Base-by-base conservation (phyloP, 257 asterid genomes). In the Osmanthus fragrans region DNA sequence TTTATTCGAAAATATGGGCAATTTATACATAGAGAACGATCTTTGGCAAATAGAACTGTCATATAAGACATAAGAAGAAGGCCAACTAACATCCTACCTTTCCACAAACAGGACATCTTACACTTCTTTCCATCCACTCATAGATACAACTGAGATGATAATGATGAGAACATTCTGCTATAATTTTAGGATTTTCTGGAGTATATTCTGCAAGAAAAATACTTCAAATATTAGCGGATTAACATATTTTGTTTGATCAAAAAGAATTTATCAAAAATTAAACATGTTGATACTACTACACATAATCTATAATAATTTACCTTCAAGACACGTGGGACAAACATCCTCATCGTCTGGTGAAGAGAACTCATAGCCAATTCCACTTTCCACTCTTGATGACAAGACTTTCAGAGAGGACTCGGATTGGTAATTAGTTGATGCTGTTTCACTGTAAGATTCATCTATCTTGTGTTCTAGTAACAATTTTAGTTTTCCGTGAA, bases 271-370 rank as follows among this genome's bases (percentile, higher is more conserved):
- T 45, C 13, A 45, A 45, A 45, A 45, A 13, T 39, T 45, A 15
- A 19, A 45, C 54, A 42, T 42, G 19, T 12, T 12, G 12, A 15
- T 42, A 1, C 18, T 45, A 4, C 1, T 12, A 40, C 13, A 40
- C 8, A n/a, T n/a, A 54, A n/a, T 54, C 64, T n/a, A 16, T 8
- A n/a, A n/a, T 7, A 33, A 51, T 65, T 67, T 30, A 92, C 96
- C 97, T 80, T 89, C 94, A 51, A 92, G 89, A 75, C 97, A 92
- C 2, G 94, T 90, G 0, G 94, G 92, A 56, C 96, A 90, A 10
- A 65, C 90, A 34, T 90, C 92, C 63, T 84, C 89, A 6, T 84
- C 86, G 67, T 84, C 84, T 5, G 68, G 81, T 56, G 78, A 60
- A 45, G 82, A 72, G 66, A 69, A 10, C 54, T 5, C 77, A 82